A percentile compares a stretch with the other conserved stretches of the same genome.
Evolutionary conservation across 2,329 filamentous ascomycete species (phyloP).

Genomic region (Coniochaeta prunicola): DNA sequence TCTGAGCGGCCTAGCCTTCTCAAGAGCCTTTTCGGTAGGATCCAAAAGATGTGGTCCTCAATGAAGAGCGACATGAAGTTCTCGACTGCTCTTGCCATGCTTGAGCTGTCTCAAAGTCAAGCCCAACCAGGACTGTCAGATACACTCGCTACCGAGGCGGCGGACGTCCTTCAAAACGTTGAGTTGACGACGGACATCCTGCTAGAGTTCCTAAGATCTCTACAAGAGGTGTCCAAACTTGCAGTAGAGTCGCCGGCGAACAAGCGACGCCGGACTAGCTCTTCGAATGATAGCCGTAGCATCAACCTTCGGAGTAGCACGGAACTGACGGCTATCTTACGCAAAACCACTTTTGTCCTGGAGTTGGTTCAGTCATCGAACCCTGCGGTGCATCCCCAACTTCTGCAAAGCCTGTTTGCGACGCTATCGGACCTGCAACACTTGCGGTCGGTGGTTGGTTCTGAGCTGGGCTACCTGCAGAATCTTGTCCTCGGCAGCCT

Average conservation of each 20-base stretch:
- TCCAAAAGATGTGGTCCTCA: conserved; percentile 64
- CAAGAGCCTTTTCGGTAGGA: conserved; percentile 57
- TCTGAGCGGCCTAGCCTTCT: conserved; percentile 49
- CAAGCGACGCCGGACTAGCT: conserved; percentile 74
- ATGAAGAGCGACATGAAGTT: conserved; percentile 59
- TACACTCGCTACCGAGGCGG: conserved; percentile 50
- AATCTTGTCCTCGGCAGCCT: conserved; percentile 77
- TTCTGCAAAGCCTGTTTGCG: conserved; percentile 75
- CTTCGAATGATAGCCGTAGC: conserved; percentile 56
- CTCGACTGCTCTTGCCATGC: conserved; percentile 52
- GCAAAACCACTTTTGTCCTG: conserved; percentile 76
- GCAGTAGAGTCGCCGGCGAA: conserved; percentile 64
- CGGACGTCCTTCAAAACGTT: conserved; percentile 66
- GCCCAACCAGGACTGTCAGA: conserved; percentile 20
- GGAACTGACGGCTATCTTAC: conserved; percentile 61
- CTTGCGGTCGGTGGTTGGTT: conserved; percentile 71
- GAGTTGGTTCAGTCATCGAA: conserved; percentile 80
- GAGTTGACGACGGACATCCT: conserved; percentile 69
- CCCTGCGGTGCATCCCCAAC: conserved; percentile 65
- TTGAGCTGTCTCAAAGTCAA: conserved; percentile 49
- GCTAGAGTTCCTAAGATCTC: conserved; percentile 61
- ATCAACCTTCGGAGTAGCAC: conserved; percentile 54
- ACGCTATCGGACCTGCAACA: conserved; percentile 82
- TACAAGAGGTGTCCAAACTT: conserved; percentile 68
- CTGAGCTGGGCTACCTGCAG: conserved; percentile 85